Base-by-base conservation (phyloP, 371 early-diverging fungal genomes). In the Funneliformis caledonium region DNA sequence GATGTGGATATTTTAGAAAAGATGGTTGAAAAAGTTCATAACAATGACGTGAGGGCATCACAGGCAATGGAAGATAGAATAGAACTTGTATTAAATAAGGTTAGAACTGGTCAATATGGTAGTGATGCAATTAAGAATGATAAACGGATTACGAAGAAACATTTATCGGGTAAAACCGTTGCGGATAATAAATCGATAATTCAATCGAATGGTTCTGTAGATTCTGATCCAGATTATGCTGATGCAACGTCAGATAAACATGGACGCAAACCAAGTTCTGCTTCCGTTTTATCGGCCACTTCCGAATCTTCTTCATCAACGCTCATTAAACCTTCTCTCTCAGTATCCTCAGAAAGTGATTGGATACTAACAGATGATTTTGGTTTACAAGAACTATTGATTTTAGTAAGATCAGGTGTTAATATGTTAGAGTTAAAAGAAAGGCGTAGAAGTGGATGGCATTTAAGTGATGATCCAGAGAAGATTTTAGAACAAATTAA, bases 301-400 rank as follows among this genome's bases (percentile, higher is more conserved):
- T 73, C 74, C 52, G 43, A 9, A 42, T 7, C 56, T 16, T 56
- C 61, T 4, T 2, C 33, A 59, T n/a, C 48, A 59, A 16, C 47
- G 16, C 43, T 4, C 10, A 7, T 48, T 10, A 14, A 60, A 10
- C n/a, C 47, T 16, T 2, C 16, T 22, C 42, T 60, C 7, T 37
- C 68, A 26, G 48, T 68, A 37, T 31, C 19, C 7, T 6, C 65
- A 14, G 80, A 70, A 60, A 72, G n/a, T 60, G 80, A 79, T 79
- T 79, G 70, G 80, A 47, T 79, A 19, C 60, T 79, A 43, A 70
- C 80, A 33, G 80, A 70, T 79, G 80, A 79, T 42, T 79, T 79
- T 79, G 80, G 80, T 42, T 68, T 79, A 31, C 70, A 79, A 61
- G 80, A 79, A 79, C 43, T 79, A 42, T 61, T 79, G 48, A 37